phyloP scores from a whole-genome alignment of 2,329 filamentous ascomycete genomes.

The Fusarium abutilonis region DNA sequence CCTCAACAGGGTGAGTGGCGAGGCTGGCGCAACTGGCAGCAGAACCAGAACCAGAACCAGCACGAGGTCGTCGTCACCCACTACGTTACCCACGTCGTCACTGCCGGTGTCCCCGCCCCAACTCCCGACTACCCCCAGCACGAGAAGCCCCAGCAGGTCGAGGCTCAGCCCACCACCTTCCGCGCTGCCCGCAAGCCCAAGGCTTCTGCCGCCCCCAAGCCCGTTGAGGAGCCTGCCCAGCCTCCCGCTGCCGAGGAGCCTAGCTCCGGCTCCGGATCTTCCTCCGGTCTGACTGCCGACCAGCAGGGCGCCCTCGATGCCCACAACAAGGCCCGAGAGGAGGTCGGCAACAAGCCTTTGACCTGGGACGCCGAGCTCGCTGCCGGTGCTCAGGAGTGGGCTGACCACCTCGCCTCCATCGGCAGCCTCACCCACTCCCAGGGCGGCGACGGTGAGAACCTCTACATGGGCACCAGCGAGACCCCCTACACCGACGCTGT shows the following conservation, averaged over 20 bases:
- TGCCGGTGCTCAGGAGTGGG: conserved; percentile 40
- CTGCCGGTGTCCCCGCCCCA: conserved; percentile 10
- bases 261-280: conserved; percentile 14
- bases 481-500: conserved; percentile 34
- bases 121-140: background rate
- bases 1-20: conserved; percentile 1
- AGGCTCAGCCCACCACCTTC: background rate
- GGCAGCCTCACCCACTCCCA: conserved; percentile 37
- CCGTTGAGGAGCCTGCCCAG: background rate
- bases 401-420: conserved; percentile 33
- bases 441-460: conserved; percentile 41
- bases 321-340: conserved; percentile 41
- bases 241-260: conserved; percentile 9
- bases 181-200: background rate
- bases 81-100: conserved; percentile 32
- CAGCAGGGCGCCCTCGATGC: conserved; percentile 41
- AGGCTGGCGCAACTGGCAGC: background rate
- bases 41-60: background rate
- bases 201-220: background rate
- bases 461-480: conserved; percentile 34
- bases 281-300: conserved; percentile 30
- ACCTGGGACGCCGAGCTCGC: conserved; percentile 40
- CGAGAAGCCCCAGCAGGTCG: conserved; percentile 7
- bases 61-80: conserved; percentile 26
- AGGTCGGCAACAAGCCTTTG: conserved; percentile 32